Base-by-base conservation (phyloP, 1,284 basidiomycete genomes). In the Cutaneotrichosporon sp. region DNA sequence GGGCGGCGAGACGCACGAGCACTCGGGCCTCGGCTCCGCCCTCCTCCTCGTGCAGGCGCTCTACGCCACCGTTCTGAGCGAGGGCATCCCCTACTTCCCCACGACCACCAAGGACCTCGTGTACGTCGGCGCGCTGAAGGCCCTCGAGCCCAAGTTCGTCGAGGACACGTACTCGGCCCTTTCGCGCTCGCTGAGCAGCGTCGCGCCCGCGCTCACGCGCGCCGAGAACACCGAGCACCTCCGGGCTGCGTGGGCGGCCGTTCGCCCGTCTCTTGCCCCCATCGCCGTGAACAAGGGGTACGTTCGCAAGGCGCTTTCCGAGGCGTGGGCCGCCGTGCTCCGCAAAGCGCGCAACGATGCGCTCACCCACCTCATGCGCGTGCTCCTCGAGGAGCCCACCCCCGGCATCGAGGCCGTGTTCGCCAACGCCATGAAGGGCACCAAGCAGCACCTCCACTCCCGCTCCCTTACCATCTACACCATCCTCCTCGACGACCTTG, bases 361-460 rank as follows among this genome's bases (percentile, higher is more conserved):
- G 0, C 67, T 74, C 52, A 38, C 54, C 25, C 61, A 73, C 22
- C 62, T 78, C 43, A 66, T 72, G 55, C 63, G 62, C 4, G 56
- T 74, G 18, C 67, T 79, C 60, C 54, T 74, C 49, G 71, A 69
- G 57, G 66, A 69, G 53, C 47, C 71, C 43, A 57, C 55, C 1
- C 65, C 73, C 8, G 74, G 73, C 1, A 67, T 76, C 58, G 78
- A 78, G 64, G 72, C 71, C 43, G 72, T 79, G 16, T 75, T 73
- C 72, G 67, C 71, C 55, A 64, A 74, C 55, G 73, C 61, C 43
- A 59, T 69, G 65, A 58, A 70, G 61, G 79, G 78, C 86, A 87
- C 59, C 84, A 87, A 88, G 6, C 86, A 88, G 75, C 89, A 89
- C 3, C 80, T 95, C 27, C 91, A 94, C 72, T 91, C 90, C 0